phyloP scores from a whole-genome alignment of 2,329 filamentous ascomycete species.

The Exophiala phaeomuriformis region DNA sequence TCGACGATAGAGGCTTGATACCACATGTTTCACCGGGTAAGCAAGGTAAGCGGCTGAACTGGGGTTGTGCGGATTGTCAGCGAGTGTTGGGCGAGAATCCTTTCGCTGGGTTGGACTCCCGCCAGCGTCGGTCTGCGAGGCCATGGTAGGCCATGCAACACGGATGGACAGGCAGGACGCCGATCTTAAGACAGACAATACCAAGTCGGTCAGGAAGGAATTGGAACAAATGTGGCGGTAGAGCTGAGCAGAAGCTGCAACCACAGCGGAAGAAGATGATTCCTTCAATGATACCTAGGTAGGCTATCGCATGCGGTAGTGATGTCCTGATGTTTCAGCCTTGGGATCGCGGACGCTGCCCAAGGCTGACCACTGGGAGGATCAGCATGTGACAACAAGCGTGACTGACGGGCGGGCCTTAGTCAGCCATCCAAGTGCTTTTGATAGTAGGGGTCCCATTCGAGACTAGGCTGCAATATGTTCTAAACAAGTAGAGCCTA shows the following conservation, averaged over 20 bases:
- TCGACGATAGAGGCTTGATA: constrained; percentile 61
- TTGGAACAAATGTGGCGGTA: too few relatives aligned
- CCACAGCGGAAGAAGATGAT: too few relatives aligned
- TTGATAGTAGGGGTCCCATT: neutral
- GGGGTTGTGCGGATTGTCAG: constrained; percentile 30
- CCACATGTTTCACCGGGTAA: constrained; percentile 46
- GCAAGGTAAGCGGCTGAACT: constrained; percentile 42
- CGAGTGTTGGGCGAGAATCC: constrained; percentile 16
- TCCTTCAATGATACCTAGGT: too few relatives aligned
- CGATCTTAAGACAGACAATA: neutral
- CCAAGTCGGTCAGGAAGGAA: too few relatives aligned
- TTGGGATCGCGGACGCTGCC: too few relatives aligned
- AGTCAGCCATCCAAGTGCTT: neutral
- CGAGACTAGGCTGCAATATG: neutral
- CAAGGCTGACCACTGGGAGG: too few relatives aligned
- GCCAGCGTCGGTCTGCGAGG: constrained; percentile 10
- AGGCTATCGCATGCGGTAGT: too few relatives aligned
- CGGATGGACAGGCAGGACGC: neutral
- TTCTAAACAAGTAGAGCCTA: neutral
- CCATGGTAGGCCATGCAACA: constrained; percentile 10
- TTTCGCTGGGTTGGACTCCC: constrained; percentile 8
- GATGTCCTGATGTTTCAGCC: neutral
- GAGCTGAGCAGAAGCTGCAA: too few relatives aligned
- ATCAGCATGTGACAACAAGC: too few relatives aligned
- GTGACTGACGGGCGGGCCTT: too few relatives aligned